Percentiles rank a stretch among this genome's conserved stretches.
phyloP scores from a whole-genome alignment of 108 stramenopile species.

The Discostella pseudostelligera region DNA sequence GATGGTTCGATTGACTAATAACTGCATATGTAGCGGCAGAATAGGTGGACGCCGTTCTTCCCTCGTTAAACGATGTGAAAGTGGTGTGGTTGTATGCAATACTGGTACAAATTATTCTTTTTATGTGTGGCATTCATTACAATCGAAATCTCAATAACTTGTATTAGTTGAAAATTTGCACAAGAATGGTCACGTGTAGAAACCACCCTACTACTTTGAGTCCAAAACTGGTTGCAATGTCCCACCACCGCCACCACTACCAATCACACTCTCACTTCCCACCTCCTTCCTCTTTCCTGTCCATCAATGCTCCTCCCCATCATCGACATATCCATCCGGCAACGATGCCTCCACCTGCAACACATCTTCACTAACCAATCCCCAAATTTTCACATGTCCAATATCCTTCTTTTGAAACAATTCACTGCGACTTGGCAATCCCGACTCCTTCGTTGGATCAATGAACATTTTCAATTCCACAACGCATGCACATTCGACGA shows the following conservation, averaged over 20 bases:
- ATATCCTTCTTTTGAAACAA: constrained; percentile 26
- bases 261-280: background rate
- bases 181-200: no score
- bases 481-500: constrained; percentile 90
- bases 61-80: no score
- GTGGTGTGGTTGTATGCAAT: no score
- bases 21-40: no score
- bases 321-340: constrained; percentile 83
- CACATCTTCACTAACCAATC: constrained; percentile 83
- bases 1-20: no score
- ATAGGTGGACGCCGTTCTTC: no score
- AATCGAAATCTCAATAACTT: no score
- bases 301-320: constrained; percentile 85
- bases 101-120: no score
- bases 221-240: background rate
- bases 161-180: no score
- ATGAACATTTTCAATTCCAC: constrained; percentile 92
- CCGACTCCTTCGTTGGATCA: constrained; percentile 67
- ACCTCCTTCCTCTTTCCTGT: background rate
- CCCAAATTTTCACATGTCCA: constrained; percentile 84
- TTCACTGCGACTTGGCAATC: constrained; percentile 55
- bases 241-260: background rate
- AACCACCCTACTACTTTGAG: no score
- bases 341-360: constrained; percentile 73
- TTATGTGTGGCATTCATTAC: no score